These are phyloP conservation scores for Fusarium domesticum DNA, from an alignment of 2,329 filamentous ascomycete genomes.

Conservation along the genomic window DNA sequence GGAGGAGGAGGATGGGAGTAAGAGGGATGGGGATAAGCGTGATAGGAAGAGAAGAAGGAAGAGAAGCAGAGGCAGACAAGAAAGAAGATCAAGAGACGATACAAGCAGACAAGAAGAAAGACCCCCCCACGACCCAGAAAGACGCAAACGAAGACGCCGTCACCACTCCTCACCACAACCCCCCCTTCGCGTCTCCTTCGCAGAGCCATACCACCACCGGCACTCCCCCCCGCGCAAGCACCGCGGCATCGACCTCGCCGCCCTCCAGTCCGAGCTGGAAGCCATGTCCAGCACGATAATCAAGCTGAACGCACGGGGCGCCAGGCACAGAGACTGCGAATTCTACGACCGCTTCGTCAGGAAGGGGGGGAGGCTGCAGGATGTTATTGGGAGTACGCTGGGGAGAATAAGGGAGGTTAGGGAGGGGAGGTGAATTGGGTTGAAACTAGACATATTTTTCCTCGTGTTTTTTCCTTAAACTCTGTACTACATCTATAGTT, in stretches of 20 bases:
- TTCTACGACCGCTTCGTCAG: constrained; percentile 27
- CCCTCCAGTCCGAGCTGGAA: constrained; percentile 24
- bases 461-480: not conserved
- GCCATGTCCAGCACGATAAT: constrained; percentile 30
- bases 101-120: constrained; percentile 14
- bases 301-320: constrained; percentile 20
- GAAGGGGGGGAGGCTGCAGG: constrained; percentile 25
- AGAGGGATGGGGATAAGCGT: constrained; percentile 18
- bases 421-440: constrained; percentile 1
- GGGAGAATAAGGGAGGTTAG: constrained; percentile 19
- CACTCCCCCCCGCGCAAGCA: constrained; percentile 13
- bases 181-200: constrained; percentile 21
- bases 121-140: constrained; percentile 18
- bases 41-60: constrained; percentile 4
- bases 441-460: too few species aligned
- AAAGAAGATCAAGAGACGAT: constrained; percentile 6
- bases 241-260: constrained; percentile 21
- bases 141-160: constrained; percentile 20
- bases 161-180: too few species aligned
- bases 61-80: constrained; percentile 7
- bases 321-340: constrained; percentile 24
- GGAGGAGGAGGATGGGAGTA: too few species aligned
- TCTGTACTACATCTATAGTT: not conserved
- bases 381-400: constrained; percentile 24
- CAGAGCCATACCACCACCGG: constrained; percentile 20